Conservation (phyloP, 2,329 filamentous ascomycete genomes). For the Pestalotiopsis sp. region DNA sequence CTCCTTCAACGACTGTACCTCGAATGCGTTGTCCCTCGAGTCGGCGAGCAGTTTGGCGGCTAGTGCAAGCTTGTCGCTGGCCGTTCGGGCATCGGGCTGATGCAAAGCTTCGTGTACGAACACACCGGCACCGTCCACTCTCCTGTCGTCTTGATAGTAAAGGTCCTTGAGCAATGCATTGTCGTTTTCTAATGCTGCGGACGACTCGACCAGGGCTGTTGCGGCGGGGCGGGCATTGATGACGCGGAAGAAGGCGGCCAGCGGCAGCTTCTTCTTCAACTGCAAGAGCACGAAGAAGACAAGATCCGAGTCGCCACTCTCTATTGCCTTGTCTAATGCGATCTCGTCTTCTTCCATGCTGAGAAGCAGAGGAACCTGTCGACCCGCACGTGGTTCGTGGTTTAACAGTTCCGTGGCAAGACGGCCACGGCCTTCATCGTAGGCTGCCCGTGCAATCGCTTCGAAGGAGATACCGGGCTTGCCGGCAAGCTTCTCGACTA, state of each 20-base stretch:
- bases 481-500: constrained; percentile 83
- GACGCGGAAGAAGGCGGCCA: constrained; percentile 89
- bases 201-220: constrained; percentile 85
- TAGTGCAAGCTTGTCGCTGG: constrained; percentile 85
- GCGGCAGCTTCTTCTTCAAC: constrained; percentile 85
- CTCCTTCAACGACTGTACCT: constrained; percentile 78
- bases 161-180: constrained; percentile 89
- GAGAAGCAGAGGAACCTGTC: constrained; percentile 89
- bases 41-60: constrained; percentile 83
- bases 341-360: constrained; percentile 96
- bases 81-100: constrained; percentile 69
- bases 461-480: constrained; percentile 96
- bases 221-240: constrained; percentile 86
- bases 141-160: constrained; percentile 95
- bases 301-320: constrained; percentile 92
- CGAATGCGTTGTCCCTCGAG: constrained; percentile 76
- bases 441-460: constrained; percentile 87
- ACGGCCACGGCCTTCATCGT: constrained; percentile 88
- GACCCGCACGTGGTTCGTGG: constrained; percentile 91
- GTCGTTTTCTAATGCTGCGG: constrained; percentile 69
- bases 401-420: constrained; percentile 90
- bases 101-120: constrained; percentile 82
- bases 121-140: constrained; percentile 84
- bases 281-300: constrained; percentile 87
- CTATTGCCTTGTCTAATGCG: constrained; percentile 93